Evolutionary conservation across 345 rosid species (phyloP).

Genomic region (Boechera divaricarpa): DNA sequence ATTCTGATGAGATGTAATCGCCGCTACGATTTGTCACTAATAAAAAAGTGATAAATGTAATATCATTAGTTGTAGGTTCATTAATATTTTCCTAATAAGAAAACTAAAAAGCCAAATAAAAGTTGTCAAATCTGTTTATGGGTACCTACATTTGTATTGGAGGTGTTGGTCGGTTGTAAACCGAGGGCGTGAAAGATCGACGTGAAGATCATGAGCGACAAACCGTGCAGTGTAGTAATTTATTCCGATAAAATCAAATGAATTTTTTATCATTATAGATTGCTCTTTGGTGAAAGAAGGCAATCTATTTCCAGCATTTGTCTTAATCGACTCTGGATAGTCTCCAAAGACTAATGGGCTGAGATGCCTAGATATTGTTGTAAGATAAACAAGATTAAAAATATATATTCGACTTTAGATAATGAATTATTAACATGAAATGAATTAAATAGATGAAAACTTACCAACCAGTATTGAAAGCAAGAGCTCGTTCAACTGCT

Average conservation of each 20-base stretch:
- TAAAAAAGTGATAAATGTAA: neutral
- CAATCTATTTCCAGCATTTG: conserved; percentile 19
- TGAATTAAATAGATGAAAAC: conserved; percentile 6
- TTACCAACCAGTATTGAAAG: conserved; percentile 32
- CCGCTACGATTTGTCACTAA: conserved; percentile 37
- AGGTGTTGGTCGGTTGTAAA: neutral
- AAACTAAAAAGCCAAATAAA: neutral
- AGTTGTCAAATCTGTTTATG: neutral
- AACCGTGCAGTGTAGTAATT: conserved; percentile 19
- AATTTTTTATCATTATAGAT: conserved; percentile 7
- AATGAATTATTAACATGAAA: too few species aligned
- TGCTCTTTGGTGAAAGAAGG: conserved; percentile 23
- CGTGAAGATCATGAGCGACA: neutral
- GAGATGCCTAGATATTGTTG: conserved; percentile 29
- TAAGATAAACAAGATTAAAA: neutral
- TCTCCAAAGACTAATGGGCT: conserved; percentile 25
- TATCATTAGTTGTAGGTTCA: neutral
- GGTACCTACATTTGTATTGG: neutral
- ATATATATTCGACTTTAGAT: too few species aligned
- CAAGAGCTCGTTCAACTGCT: conserved; percentile 42
- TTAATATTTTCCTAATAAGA: neutral
- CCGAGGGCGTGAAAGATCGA: neutral
- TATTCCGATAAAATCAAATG: conserved; percentile 31
- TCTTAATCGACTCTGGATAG: conserved; percentile 22
- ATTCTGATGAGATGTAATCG: conserved; percentile 36